Conservation (phyloP, 495 filamentous ascomycete genomes). For the Penicillium chermesinum region DNA sequence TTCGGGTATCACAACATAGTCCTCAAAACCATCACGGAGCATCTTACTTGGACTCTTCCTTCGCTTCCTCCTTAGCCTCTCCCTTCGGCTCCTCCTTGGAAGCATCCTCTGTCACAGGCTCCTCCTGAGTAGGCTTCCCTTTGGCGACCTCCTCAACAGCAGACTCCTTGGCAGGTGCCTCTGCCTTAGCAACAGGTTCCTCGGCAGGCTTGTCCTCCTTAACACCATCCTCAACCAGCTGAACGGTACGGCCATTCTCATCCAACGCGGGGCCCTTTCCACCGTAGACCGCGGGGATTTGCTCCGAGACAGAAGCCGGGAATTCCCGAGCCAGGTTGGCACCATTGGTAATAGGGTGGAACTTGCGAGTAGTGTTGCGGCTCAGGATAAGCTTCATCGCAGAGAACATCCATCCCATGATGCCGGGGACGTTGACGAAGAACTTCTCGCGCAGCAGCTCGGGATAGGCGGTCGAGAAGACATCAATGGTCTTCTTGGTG, state of each 20-base stretch:
- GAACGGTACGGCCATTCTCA: constrained; percentile 25
- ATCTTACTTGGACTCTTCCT: constrained; percentile 21
- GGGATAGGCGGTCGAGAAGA: constrained; percentile 74
- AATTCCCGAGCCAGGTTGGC: constrained; percentile 62
- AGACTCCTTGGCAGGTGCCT: constrained; percentile 12
- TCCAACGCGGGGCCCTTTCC: constrained; percentile 52
- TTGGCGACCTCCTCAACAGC: constrained; percentile 9
- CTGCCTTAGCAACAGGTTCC: too few relatives aligned
- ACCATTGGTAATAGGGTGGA: constrained; percentile 75
- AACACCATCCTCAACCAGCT: constrained; percentile 18
- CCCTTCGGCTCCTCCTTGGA: constrained; percentile 8
- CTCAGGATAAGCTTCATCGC: constrained; percentile 75
- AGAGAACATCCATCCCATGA: constrained; percentile 84
- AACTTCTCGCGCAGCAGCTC: constrained; percentile 85
- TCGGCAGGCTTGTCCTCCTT: constrained; percentile 13
- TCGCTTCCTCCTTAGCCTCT: constrained; percentile 2
- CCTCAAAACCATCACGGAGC: constrained; percentile 5
- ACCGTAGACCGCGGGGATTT: constrained; percentile 63
- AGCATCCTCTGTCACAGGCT: constrained; percentile 1
- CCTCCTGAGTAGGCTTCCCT: constrained; percentile 11
- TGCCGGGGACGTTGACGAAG: constrained; percentile 82
- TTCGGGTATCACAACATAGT: constrained; percentile 26
- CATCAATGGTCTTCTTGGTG: constrained; percentile 69
- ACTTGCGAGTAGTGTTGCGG: constrained; percentile 77
- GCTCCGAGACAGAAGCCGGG: constrained; percentile 48